phyloP scores from a whole-genome alignment of 169 alveolate species.

The Cryptosporidium tyzzeri region DNA sequence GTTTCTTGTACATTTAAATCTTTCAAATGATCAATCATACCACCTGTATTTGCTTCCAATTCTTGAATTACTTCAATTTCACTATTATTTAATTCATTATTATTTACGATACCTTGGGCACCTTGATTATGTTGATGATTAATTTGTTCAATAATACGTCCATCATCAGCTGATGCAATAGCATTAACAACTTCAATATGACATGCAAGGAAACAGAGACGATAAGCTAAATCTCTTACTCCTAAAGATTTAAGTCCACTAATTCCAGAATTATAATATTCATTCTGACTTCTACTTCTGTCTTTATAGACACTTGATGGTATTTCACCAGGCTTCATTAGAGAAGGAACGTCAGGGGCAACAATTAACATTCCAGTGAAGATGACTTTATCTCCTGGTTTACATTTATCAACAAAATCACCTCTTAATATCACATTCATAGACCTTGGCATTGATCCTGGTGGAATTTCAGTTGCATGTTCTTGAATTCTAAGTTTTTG shows the following conservation, averaged over 20 bases:
- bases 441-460: slow-evolving; percentile 97
- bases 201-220: slow-evolving; percentile 91
- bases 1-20: slow-evolving; percentile 72
- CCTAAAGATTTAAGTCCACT: slow-evolving; percentile 95
- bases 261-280: slow-evolving; percentile 63
- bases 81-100: slow-evolving; percentile 67
- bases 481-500: slow-evolving; percentile 96
- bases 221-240: slow-evolving; percentile 93
- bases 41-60: slow-evolving; percentile 26
- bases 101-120: slow-evolving; percentile 76
- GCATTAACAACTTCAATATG: slow-evolving; percentile 70
- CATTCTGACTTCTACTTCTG: slow-evolving; percentile 80
- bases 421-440: slow-evolving; percentile 94
- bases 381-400: slow-evolving; percentile 96
- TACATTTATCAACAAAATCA: slow-evolving; percentile 93
- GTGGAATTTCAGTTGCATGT: slow-evolving; percentile 93
- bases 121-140: not conserved
- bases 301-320: slow-evolving; percentile 80
- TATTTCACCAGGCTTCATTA: slow-evolving; percentile 95
- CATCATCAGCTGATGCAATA: slow-evolving; percentile 61
- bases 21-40: slow-evolving; percentile 31
- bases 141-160: slow-evolving; percentile 54
- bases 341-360: slow-evolving; percentile 96
- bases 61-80: slow-evolving; percentile 67
- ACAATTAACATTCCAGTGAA: slow-evolving; percentile 95